A percentile compares a stretch with the other conserved stretches of the same genome.
Evolutionary conservation across 805 yeast genomes (phyloP).

Genomic region (Metschnikowia rubicola): DNA sequence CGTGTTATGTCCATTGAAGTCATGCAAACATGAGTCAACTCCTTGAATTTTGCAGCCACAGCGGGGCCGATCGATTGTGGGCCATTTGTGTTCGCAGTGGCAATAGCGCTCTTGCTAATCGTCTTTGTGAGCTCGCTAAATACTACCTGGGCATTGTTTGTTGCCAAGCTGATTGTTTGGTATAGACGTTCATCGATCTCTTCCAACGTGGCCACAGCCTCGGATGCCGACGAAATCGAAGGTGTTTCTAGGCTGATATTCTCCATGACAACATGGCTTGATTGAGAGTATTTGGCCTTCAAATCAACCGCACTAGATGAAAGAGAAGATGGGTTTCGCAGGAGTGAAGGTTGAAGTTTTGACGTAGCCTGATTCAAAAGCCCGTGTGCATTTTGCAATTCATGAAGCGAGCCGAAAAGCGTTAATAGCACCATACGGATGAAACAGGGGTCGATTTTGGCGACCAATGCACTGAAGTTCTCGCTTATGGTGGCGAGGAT

Average conservation of each 20-base stretch:
- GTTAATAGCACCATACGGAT: conserved; percentile 28
- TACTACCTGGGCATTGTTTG: conserved; percentile 70
- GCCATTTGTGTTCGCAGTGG: conserved; percentile 30
- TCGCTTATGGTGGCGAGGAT: conserved; percentile 48
- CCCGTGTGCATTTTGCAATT: conserved; percentile 63
- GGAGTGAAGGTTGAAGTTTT: neutral
- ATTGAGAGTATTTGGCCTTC: conserved; percentile 6
- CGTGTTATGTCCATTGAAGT: conserved; percentile 81
- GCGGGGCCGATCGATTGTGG: conserved; percentile 29
- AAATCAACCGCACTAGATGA: conserved; percentile 3
- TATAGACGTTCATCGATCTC: conserved; percentile 68
- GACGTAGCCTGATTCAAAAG: conserved; percentile 21
- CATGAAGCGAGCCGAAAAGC: conserved; percentile 60
- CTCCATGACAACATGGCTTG: conserved; percentile 6
- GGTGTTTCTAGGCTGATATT: conserved; percentile 9
- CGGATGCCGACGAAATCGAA: conserved; percentile 9
- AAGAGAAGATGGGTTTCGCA: conserved; percentile 6
- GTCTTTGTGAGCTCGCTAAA: conserved; percentile 70
- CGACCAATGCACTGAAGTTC: conserved; percentile 47
- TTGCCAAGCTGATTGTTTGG: conserved; percentile 59
- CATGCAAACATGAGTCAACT: conserved; percentile 72
- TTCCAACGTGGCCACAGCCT: conserved; percentile 17
- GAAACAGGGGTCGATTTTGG: conserved; percentile 59
- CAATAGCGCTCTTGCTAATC: conserved; percentile 60
- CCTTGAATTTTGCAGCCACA: conserved; percentile 65